Conservation (phyloP, 495 filamentous ascomycete species). For the Parachaetomium inaequale region DNA sequence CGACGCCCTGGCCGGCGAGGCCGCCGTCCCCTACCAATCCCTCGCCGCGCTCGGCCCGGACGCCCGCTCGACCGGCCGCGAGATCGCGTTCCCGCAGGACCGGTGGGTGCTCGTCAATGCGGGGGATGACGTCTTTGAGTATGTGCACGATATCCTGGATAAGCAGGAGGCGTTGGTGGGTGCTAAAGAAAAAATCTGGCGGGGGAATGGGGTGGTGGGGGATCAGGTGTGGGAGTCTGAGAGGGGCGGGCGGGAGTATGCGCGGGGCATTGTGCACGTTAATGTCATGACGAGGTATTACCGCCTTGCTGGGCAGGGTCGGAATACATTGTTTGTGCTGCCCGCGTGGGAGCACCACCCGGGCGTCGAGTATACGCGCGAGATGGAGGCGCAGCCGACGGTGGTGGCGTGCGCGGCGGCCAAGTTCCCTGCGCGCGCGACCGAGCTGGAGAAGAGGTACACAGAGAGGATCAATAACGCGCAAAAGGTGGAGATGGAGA, state of each 20-base stretch:
- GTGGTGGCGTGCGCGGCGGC: slow-evolving; percentile 43
- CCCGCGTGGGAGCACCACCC: slow-evolving; percentile 48
- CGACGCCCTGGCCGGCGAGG: slow-evolving; percentile 47
- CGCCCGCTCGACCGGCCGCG: slow-evolving; percentile 33
- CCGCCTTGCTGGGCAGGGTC: slow-evolving; percentile 40
- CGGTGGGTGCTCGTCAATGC: slow-evolving; percentile 51
- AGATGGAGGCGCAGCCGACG: slow-evolving; percentile 43
- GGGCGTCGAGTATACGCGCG: slow-evolving; percentile 37
- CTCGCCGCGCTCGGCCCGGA: slow-evolving; percentile 36
- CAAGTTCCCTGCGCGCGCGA: slow-evolving; percentile 29
- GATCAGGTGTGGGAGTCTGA: slow-evolving; percentile 26
- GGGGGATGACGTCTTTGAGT: slow-evolving; percentile 45
- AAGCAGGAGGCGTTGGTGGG: slow-evolving; percentile 37
- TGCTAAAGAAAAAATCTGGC: slow-evolving; percentile 26
- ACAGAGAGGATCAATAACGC: slow-evolving; percentile 16
- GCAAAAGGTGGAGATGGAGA: slow-evolving; percentile 15
- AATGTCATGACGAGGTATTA: slow-evolving; percentile 47
- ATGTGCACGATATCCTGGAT: slow-evolving; percentile 45
- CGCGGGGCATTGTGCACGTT: slow-evolving; percentile 41
- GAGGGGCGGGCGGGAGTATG: slow-evolving; percentile 22
- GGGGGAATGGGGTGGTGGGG: slow-evolving; percentile 33
- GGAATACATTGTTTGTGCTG: slow-evolving; percentile 45
- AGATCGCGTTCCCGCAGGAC: slow-evolving; percentile 49
- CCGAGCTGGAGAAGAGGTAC: slow-evolving; percentile 36
- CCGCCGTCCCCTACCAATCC: slow-evolving; percentile 43